Conservation (phyloP, 192 early-diverging fungal species). For the Phycomyces nitens region DNA sequence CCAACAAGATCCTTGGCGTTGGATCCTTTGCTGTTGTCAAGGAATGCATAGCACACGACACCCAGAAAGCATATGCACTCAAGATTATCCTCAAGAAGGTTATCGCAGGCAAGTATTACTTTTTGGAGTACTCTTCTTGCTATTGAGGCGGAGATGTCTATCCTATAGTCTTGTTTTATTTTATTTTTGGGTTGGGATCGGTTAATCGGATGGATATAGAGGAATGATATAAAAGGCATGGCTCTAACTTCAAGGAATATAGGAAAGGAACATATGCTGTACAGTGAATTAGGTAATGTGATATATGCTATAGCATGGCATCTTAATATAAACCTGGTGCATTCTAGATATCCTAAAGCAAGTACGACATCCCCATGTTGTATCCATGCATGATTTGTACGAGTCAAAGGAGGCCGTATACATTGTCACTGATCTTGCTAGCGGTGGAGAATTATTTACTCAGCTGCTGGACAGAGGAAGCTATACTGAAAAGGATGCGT, state of each 20-base stretch:
- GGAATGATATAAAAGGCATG: no score
- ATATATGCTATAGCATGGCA: no score
- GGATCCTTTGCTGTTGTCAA: constrained; percentile 61
- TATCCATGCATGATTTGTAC: constrained; percentile 65
- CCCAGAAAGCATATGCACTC: constrained; percentile 54
- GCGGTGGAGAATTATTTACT: constrained; percentile 81
- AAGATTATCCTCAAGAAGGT: constrained; percentile 71
- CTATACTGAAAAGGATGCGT: constrained; percentile 74
- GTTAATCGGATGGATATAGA: no score
- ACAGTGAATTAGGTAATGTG: constrained; percentile 51
- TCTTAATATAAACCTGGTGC: neutral
- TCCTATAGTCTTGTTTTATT: neutral
- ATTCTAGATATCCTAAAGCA: constrained; percentile 70
- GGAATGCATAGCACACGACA: constrained; percentile 50
- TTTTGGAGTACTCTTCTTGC: neutral
- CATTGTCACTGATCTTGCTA: constrained; percentile 62
- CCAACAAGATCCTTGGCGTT: constrained; percentile 38
- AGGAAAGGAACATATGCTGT: constrained; percentile 52
- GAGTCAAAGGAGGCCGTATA: constrained; percentile 66
- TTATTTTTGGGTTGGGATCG: no score
- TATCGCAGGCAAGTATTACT: constrained; percentile 26
- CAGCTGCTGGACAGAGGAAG: constrained; percentile 63
- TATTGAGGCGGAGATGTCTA: neutral
- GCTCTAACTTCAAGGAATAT: neutral
- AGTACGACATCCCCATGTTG: constrained; percentile 80